A percentile compares a stretch with the other conserved stretches of the same genome.
Conservation (phyloP, 345 rosid genomes). For the Murraya paniculata region DNA sequence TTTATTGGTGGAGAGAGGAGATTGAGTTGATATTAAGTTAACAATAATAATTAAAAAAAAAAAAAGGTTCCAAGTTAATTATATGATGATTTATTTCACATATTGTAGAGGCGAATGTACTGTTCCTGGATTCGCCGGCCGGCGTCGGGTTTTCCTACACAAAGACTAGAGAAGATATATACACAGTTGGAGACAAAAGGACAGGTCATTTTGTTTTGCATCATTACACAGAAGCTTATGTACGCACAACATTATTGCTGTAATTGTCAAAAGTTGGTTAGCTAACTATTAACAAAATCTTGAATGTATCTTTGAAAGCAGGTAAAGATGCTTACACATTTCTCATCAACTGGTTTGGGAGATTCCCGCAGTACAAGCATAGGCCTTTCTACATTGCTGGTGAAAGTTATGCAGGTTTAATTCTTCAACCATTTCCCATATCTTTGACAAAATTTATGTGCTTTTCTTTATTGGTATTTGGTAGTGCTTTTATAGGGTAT, state of each 20-base stretch:
- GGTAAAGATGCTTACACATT: constrained; percentile 67
- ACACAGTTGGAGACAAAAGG: constrained; percentile 67
- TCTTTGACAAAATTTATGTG: background rate
- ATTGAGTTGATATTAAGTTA: too few relatives aligned
- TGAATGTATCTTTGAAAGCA: constrained; percentile 28
- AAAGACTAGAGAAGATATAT: constrained; percentile 52
- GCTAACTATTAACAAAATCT: constrained; percentile 6
- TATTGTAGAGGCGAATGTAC: constrained; percentile 64
- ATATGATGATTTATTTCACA: background rate
- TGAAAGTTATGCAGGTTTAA: constrained; percentile 86
- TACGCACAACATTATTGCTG: background rate
- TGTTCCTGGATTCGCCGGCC: constrained; percentile 88
- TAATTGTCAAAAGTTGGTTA: constrained; percentile 20
- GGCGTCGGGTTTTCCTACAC: constrained; percentile 91
- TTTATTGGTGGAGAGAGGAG: too few relatives aligned
- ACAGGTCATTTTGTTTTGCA: constrained; percentile 41
- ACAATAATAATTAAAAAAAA: too few relatives aligned
- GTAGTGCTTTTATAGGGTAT: background rate
- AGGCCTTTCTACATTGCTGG: constrained; percentile 83
- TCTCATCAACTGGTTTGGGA: constrained; percentile 61
- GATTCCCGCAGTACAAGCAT: constrained; percentile 69
- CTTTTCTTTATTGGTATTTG: background rate
- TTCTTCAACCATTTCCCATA: background rate
- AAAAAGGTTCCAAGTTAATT: background rate
- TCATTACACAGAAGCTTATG: too few relatives aligned